Percentiles rank a stretch among this genome's conserved stretches.
Conservation (phyloP, 169 alveolate species). For the Theileria orientalis region DNA sequence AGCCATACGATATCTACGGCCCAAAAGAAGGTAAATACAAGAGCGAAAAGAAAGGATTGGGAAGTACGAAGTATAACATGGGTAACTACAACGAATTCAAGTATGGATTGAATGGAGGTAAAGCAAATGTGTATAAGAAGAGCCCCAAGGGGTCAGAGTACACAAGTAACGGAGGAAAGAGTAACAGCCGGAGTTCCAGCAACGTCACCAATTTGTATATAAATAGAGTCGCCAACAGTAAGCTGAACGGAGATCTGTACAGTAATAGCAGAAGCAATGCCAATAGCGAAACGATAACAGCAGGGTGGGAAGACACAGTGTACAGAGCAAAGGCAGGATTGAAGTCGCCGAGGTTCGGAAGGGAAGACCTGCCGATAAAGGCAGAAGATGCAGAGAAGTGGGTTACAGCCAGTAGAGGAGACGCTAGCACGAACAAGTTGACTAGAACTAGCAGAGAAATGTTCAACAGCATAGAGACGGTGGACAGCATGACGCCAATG, state of each 20-base stretch:
- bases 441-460: not conserved
- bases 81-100: not conserved
- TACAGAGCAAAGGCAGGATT: too few species aligned
- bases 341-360: constrained; percentile 19
- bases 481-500: not conserved
- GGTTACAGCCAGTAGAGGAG: not conserved
- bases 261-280: too few species aligned
- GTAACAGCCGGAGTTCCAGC: not conserved
- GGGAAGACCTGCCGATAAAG: constrained; percentile 2
- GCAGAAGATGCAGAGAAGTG: too few species aligned
- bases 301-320: too few species aligned
- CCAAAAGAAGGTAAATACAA: not conserved
- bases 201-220: not conserved
- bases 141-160: not conserved
- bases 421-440: not conserved
- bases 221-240: too few species aligned
- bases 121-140: not conserved
- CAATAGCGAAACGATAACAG: too few species aligned
- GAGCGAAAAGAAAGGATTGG: too few species aligned
- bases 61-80: not conserved
- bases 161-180: not conserved
- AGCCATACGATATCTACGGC: not conserved
- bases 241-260: too few species aligned
- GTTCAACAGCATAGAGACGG: not conserved
- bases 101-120: not conserved